phyloP scores from a whole-genome alignment of 2,329 filamentous ascomycete species.

The Fusarium bulbicola region DNA sequence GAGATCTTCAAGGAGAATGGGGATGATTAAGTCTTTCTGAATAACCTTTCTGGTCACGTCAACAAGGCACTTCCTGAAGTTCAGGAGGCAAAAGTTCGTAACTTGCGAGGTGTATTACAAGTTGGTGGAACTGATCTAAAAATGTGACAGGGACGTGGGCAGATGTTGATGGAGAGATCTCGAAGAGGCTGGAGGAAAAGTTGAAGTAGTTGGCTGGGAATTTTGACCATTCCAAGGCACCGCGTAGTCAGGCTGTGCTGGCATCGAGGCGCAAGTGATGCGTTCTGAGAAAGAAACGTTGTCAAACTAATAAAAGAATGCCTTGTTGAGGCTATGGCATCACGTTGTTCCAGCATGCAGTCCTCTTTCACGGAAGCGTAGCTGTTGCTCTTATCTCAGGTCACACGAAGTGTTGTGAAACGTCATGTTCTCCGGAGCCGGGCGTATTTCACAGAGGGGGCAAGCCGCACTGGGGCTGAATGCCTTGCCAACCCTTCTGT shows the following conservation, averaged over 20 bases:
- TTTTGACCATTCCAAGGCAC: background rate
- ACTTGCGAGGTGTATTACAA: background rate
- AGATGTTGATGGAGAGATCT: background rate
- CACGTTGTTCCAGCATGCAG: accelerated
- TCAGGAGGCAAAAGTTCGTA: background rate
- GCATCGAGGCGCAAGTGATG: background rate
- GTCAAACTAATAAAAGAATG: too few species aligned
- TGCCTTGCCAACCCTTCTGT: background rate
- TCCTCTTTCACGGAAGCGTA: background rate
- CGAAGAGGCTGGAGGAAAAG: background rate
- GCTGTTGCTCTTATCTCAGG: too few species aligned
- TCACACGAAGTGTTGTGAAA: background rate
- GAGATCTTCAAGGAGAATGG: background rate
- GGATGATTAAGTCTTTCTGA: background rate
- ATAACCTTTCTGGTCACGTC: background rate
- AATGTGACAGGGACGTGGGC: background rate
- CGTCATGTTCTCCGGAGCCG: accelerated
- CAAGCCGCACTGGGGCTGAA: accelerated
- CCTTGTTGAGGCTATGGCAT: background rate
- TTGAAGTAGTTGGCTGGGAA: background rate
- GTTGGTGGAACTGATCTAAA: background rate
- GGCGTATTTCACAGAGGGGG: accelerated
- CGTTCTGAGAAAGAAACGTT: too few species aligned
- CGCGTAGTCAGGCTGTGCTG: background rate
- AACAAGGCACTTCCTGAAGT: background rate